Evolutionary conservation across 176 grass and related monocot genomes (phyloP).

Genomic region (Guadua angustifolia): DNA sequence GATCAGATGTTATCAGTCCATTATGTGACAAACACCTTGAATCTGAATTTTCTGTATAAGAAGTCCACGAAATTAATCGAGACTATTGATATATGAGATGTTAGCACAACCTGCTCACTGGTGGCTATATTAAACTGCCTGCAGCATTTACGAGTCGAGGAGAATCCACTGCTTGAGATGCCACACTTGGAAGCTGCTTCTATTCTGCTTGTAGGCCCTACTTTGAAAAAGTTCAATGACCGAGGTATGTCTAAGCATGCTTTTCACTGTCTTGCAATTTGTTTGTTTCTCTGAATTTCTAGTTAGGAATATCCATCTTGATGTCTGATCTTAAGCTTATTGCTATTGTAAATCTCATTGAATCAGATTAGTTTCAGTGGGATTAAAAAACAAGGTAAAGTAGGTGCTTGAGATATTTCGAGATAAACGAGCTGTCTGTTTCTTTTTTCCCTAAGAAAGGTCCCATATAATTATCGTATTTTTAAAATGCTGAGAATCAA

Average conservation of each 20-base stretch:
- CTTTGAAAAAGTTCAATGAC: conserved; percentile 91
- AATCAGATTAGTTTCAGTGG: not conserved
- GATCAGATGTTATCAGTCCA: conserved; percentile 11
- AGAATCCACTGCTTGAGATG: conserved; percentile 87
- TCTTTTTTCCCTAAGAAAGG: conserved; percentile 14
- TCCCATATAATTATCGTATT: not conserved
- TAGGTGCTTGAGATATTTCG: conserved; percentile 23
- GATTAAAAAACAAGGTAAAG: conserved; percentile 2
- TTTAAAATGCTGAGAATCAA: conserved; percentile 6
- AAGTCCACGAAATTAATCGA: conserved; percentile 10
- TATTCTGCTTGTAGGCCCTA: conserved; percentile 86
- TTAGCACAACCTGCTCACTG: conserved; percentile 23
- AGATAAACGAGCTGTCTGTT: conserved; percentile 10
- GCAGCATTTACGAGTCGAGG: conserved; percentile 93
- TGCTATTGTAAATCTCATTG: conserved; percentile 8
- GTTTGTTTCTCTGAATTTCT: conserved; percentile 29
- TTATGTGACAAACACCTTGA: conserved; percentile 15
- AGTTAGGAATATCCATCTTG: conserved; percentile 30
- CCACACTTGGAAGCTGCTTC: conserved; percentile 80
- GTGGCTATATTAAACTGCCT: conserved; percentile 39
- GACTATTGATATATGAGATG: conserved; percentile 2
- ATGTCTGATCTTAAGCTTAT: conserved; percentile 26
- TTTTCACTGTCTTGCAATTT: conserved; percentile 19
- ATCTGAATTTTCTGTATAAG: conserved; percentile 33
- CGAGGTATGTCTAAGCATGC: conserved; percentile 55